A percentile compares a stretch with the other conserved stretches of the same genome.
phyloP scores from a whole-genome alignment of 1,284 basidiomycete genomes.

The Rhodotorula sp. region DNA sequence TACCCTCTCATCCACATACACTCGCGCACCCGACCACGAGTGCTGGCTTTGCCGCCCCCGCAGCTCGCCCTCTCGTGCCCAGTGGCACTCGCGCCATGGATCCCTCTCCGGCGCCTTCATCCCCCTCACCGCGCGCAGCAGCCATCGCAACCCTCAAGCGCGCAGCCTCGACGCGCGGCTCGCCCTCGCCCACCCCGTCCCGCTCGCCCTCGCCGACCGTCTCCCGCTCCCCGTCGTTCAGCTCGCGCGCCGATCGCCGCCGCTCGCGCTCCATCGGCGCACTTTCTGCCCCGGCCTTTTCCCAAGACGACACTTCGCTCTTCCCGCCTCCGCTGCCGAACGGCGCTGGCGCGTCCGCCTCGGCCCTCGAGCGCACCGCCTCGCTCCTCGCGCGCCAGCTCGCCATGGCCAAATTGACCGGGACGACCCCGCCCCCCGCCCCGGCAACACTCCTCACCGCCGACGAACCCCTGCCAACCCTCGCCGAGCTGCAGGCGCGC shows the following conservation, averaged over 20 bases:
- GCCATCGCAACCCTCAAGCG: slow-evolving; percentile 30
- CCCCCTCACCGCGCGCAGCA: not conserved
- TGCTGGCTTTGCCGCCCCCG: not conserved
- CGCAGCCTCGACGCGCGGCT: slow-evolving; percentile 29
- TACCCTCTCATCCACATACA: too few species aligned
- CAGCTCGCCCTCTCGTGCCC: not conserved
- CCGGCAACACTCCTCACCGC: slow-evolving; percentile 17
- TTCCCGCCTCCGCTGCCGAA: not conserved
- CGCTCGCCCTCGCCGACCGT: not conserved
- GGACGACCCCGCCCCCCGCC: slow-evolving; percentile 28
- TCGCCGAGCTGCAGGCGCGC: slow-evolving; percentile 37
- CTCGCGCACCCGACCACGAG: too few species aligned
- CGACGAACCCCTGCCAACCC: slow-evolving; percentile 30
- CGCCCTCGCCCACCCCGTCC: not conserved
- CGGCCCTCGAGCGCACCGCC: slow-evolving; percentile 40
- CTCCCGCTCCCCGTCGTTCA: not conserved
- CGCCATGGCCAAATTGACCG: slow-evolving; percentile 45
- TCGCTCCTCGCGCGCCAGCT: slow-evolving; percentile 42
- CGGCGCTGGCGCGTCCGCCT: not conserved
- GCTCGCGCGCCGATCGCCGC: not conserved
- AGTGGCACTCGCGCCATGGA: not conserved
- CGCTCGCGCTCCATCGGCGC: slow-evolving; percentile 15
- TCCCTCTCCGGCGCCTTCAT: not conserved
- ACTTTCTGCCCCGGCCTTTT: not conserved
- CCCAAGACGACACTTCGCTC: slow-evolving; percentile 15